Evolutionary conservation across 495 filamentous ascomycete genomes (phyloP).

Genomic region (Penicillium cataractarum): DNA sequence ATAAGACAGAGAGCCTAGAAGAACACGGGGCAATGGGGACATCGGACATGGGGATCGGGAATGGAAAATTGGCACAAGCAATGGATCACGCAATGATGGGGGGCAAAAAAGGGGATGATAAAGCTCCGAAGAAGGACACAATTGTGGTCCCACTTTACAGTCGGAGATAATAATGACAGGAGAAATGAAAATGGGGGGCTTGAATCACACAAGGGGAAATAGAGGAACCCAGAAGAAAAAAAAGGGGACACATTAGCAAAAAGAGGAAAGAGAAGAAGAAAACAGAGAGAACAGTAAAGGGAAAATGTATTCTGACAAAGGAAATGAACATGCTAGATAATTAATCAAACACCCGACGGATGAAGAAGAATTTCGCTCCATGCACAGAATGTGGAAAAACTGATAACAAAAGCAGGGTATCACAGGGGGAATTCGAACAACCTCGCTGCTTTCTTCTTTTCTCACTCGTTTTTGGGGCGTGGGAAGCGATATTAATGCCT

Average conservation of each 20-base stretch:
- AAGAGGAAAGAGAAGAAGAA: slow-evolving; percentile 7
- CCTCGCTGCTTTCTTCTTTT: slow-evolving; percentile 40
- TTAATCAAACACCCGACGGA: slow-evolving; percentile 33
- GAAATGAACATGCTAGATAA: slow-evolving; percentile 44
- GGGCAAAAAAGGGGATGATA: slow-evolving; percentile 5
- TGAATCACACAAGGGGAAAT: slow-evolving; percentile 26
- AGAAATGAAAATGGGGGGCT: slow-evolving; percentile 28
- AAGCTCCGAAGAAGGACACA: slow-evolving; percentile 29
- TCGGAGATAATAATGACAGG: slow-evolving; percentile 47
- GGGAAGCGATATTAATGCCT: slow-evolving; percentile 20
- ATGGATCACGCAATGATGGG: slow-evolving; percentile 6
- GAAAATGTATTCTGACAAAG: slow-evolving; percentile 44
- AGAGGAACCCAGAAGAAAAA: slow-evolving; percentile 8
- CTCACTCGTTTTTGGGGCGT: slow-evolving; percentile 3
- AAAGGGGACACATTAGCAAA: slow-evolving; percentile 4
- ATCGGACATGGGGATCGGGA: slow-evolving; percentile 3
- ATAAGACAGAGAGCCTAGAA: slow-evolving; percentile 27
- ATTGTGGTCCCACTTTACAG: slow-evolving; percentile 43
- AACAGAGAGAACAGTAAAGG: slow-evolving; percentile 35
- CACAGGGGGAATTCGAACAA: slow-evolving; percentile 50
- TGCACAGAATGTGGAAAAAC: slow-evolving; percentile 37
- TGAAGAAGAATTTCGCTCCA: slow-evolving; percentile 40
- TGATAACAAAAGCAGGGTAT: slow-evolving; percentile 46
- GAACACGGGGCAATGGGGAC: slow-evolving; percentile 4
- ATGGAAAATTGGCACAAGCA: slow-evolving; percentile 2